Evolutionary conservation across 2,329 filamentous ascomycete species (phyloP).

Genomic region (Rhexocercosporidium sp.): DNA sequence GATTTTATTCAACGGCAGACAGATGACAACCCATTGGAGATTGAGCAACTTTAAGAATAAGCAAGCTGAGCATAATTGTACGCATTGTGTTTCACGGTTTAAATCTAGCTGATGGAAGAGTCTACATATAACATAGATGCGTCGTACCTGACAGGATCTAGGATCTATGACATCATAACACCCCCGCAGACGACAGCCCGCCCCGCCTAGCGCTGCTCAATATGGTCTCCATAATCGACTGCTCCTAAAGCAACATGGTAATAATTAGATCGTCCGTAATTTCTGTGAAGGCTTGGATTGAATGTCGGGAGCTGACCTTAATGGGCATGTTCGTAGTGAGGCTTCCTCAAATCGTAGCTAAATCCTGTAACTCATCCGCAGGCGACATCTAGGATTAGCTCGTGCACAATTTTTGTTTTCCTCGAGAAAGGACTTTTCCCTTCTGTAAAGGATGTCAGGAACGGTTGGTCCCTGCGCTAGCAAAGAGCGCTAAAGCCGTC

Average conservation of each 20-base stretch:
- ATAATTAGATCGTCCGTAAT: not conserved
- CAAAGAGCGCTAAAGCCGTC: not conserved
- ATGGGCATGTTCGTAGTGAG: conserved; percentile 7
- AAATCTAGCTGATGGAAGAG: no score
- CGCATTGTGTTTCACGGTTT: no score
- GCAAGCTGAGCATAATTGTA: no score
- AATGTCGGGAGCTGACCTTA: not conserved
- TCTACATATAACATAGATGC: no score
- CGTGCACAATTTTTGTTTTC: not conserved
- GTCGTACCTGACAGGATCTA: no score
- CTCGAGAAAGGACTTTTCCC: not conserved
- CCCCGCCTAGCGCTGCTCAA: no score
- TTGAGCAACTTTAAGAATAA: no score
- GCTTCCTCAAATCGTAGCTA: not conserved
- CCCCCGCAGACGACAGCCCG: no score
- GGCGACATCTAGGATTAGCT: not conserved
- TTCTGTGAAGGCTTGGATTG: not conserved
- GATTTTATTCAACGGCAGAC: no score
- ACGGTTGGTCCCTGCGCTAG: not conserved
- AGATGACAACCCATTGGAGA: no score
- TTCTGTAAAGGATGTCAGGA: not conserved
- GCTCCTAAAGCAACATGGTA: conserved; percentile 1
- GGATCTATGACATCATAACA: no score
- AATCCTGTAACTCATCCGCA: not conserved
- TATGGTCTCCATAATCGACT: conserved; percentile 7